Base-by-base conservation (phyloP, 371 early-diverging fungal genomes). In the Thermomucor indicae-seudaticae region DNA sequence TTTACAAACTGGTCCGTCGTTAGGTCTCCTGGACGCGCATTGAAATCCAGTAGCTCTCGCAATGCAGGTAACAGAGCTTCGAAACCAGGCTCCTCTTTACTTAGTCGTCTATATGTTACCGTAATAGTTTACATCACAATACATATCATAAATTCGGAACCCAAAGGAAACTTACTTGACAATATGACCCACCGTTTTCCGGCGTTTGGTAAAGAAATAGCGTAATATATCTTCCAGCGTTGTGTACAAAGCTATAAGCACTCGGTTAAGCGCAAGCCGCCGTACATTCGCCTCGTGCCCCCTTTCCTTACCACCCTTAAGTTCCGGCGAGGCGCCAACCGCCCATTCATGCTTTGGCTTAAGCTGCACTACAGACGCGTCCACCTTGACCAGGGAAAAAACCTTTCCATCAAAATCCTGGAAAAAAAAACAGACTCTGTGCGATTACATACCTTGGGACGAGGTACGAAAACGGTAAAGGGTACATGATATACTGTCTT, bases 311-410 rank as follows among this genome's bases (percentile, higher is more conserved):
- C n/a, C n/a, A n/a, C n/a, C n/a, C n/a, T n/a, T n/a, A n/a, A n/a
- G n/a, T n/a, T n/a, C n/a, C n/a, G n/a, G n/a, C n/a, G n/a, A n/a
- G n/a, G n/a, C n/a, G n/a, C n/a, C n/a, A n/a, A n/a, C n/a, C n/a
- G n/a, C n/a, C n/a, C n/a, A n/a, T n/a, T 37, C 19, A 19, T 16
- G 10, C 35, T 78, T 71, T 28, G 79, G 78, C 14, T 61, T 77
- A 20, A 90, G 68, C 45, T 88, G 85, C 24, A 90, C 80, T 2
- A 91, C 86, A 6, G 73, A 65, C 11, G 90, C 91, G 53, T 88
- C 84, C 24, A 90, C 88, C 71, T 70, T 32, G 10, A 5, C 10
- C 2, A 28, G 44, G 48, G 7, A 20, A 32, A 35, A 16, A 25
- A 28, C 14, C 19, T 30, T 38, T 24, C 2, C 20, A 10, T 1